Percentiles rank a stretch among this genome's conserved stretches.
These are phyloP conservation scores for Trypanosoma scelopori DNA, from an alignment of 208 protist species.

Conservation along the genomic window DNA sequence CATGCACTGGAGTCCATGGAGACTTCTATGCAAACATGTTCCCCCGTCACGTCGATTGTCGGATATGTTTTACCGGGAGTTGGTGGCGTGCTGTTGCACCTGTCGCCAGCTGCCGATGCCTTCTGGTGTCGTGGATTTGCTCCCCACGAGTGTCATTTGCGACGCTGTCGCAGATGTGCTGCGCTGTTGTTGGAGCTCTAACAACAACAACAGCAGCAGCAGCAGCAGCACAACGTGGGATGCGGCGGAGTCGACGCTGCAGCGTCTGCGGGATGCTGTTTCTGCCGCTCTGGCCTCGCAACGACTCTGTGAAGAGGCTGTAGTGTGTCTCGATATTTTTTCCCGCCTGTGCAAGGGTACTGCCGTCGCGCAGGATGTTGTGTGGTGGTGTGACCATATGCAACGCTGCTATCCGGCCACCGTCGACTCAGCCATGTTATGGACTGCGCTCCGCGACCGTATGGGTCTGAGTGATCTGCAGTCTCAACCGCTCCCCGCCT, in stretches of 20 bases:
- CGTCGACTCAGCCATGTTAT: conserved; percentile 6
- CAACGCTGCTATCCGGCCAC: not conserved
- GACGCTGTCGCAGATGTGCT: not conserved
- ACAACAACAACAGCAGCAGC: not conserved
- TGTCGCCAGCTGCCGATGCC: conserved; percentile 3
- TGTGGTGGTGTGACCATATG: conserved; percentile 17
- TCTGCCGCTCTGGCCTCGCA: not conserved
- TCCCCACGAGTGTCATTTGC: conserved; percentile 5
- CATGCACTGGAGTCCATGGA: conserved; percentile 8
- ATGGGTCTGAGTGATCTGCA: conserved; percentile 3
- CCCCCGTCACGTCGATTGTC: not conserved
- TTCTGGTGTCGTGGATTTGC: not conserved
- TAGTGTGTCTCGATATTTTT: conserved; percentile 18
- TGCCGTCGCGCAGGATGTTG: not conserved
- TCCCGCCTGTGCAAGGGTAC: not conserved
- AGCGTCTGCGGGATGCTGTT: conserved; percentile 12
- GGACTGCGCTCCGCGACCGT: conserved; percentile 4
- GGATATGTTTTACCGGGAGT: conserved; percentile 10
- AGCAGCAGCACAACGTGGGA: too few relatives aligned
- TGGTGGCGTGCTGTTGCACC: conserved; percentile 10
- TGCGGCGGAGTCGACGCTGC: not conserved
- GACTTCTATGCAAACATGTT: not conserved
- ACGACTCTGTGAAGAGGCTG: not conserved
- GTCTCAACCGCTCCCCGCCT: not conserved
- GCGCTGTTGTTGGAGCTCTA: not conserved